phyloP scores from a whole-genome alignment of 1,139 yeast species.

The Taphrina pruni region DNA sequence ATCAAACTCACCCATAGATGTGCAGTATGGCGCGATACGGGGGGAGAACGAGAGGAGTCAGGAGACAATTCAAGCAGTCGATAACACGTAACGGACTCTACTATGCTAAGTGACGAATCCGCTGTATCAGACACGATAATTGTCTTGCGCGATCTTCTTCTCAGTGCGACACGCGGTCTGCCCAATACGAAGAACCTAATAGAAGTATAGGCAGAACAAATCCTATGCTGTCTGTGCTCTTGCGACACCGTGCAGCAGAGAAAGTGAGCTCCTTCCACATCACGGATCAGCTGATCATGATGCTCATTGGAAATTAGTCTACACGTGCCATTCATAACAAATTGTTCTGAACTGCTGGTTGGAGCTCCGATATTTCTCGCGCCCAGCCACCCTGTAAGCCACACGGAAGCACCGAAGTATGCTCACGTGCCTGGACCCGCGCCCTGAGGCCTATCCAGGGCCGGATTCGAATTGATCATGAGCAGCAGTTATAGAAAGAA shows the following conservation, averaged over 20 bases:
- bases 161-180: no score
- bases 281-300: neutral
- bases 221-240: no score
- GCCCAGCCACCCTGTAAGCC: neutral
- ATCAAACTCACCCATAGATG: conserved; percentile 20
- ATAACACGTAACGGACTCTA: conserved; percentile 6
- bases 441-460: no score
- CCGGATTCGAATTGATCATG: no score
- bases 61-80: conserved; percentile 16
- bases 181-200: no score
- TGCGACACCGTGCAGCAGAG: no score
- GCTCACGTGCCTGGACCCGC: neutral
- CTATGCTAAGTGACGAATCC: neutral
- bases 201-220: no score
- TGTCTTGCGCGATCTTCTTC: neutral
- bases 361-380: neutral
- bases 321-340: no score
- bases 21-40: neutral
- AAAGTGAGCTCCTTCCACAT: neutral
- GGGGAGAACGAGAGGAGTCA: neutral
- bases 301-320: no score
- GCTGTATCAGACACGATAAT: neutral
- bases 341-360: neutral
- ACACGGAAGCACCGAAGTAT: neutral
- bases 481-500: no score